These are phyloP conservation scores for Pisolithus tinctorius DNA, from an alignment of 768 basidiomycete species.

Conservation along the genomic window DNA sequence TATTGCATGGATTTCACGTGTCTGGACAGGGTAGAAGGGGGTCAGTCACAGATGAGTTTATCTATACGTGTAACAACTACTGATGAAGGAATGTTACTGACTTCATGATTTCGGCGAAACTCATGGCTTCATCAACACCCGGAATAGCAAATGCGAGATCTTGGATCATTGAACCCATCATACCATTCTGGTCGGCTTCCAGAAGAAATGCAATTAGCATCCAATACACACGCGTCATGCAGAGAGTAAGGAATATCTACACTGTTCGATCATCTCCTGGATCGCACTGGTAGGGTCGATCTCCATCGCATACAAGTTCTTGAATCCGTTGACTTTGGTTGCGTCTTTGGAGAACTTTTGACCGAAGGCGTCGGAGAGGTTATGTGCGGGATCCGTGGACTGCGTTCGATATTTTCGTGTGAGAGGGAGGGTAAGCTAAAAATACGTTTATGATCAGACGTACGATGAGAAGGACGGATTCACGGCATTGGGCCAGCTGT, in stretches of 20 bases:
- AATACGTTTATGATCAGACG: constrained; percentile 22
- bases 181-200: constrained; percentile 77
- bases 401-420: constrained; percentile 21
- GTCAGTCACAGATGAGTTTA: constrained; percentile 1
- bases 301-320: constrained; percentile 97
- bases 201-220: too few species aligned
- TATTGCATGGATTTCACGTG: constrained; percentile 99
- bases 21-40: constrained; percentile 32
- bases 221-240: neutral
- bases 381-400: constrained; percentile 99
- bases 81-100: constrained; percentile 30
- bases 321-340: constrained; percentile 94
- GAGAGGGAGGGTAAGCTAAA: neutral
- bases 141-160: constrained; percentile 99
- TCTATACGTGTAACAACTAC: neutral
- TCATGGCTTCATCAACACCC: constrained; percentile 99
- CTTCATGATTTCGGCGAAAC: constrained; percentile 99
- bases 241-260: constrained; percentile 37
- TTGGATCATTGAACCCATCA: constrained; percentile 99
- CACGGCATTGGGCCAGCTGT: constrained; percentile 81
- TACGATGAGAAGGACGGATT: constrained; percentile 96
- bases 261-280: constrained; percentile 98
- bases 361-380: constrained; percentile 95
- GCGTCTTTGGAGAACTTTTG: constrained; percentile 99
- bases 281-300: constrained; percentile 97